Conservation (phyloP, 2,329 filamentous ascomycete species). For the Neonectria faginata region DNA sequence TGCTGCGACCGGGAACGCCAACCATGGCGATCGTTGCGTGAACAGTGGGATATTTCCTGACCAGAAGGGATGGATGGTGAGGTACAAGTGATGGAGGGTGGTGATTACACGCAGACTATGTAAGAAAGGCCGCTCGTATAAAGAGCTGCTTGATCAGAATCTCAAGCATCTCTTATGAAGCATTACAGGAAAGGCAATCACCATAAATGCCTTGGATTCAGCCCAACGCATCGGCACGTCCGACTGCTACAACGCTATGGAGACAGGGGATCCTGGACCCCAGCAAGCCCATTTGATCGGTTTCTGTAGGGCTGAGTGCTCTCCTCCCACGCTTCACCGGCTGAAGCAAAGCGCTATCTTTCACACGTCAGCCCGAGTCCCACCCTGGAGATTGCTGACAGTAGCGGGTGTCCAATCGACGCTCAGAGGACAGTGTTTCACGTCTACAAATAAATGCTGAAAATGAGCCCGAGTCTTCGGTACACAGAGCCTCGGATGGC, state of each 20-base stretch:
- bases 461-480: too few relatives aligned
- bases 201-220: neutral
- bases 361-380: slow-evolving; percentile 6
- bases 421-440: neutral
- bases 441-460: neutral
- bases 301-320: slow-evolving; percentile 3
- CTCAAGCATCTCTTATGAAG: neutral
- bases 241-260: neutral
- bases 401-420: neutral
- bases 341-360: neutral
- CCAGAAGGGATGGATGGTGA: too few relatives aligned
- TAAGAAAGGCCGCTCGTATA: too few relatives aligned
- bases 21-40: too few relatives aligned
- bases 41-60: too few relatives aligned
- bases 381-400: neutral
- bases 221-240: neutral
- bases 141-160: neutral
- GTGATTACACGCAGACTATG: too few relatives aligned
- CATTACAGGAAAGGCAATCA: neutral
- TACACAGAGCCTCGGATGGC: too few relatives aligned
- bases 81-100: too few relatives aligned
- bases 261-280: neutral
- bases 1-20: slow-evolving; percentile 36
- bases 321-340: neutral
- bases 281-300: neutral